These are phyloP conservation scores for Rubia tinctorum DNA, from an alignment of 305 asterid species.

Conservation along the genomic window DNA sequence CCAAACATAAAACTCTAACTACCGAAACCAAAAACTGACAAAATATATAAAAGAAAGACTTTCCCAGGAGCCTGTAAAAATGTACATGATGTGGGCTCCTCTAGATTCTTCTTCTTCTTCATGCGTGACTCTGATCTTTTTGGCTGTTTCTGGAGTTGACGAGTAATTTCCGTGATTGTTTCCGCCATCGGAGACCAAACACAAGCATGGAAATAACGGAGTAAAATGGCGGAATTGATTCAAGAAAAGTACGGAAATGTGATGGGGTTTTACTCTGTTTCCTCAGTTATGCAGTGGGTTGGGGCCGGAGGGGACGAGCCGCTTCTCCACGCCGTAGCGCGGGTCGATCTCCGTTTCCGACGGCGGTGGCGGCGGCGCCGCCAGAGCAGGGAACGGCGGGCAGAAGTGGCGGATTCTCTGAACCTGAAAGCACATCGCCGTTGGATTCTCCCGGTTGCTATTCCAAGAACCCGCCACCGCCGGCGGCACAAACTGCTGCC, in stretches of 20 bases:
- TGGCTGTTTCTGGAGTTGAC: not conserved
- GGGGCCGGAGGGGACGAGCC: slow-evolving; percentile 90
- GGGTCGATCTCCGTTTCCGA: slow-evolving; percentile 60
- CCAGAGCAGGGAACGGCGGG: slow-evolving; percentile 36
- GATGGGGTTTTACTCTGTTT: not conserved
- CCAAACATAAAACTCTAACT: not conserved
- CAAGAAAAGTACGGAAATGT: slow-evolving; percentile 2
- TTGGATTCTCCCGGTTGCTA: slow-evolving; percentile 14
- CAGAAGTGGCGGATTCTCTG: slow-evolving; percentile 51
- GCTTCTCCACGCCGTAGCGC: slow-evolving; percentile 69
- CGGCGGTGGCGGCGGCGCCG: slow-evolving; percentile 22
- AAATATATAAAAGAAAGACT: not conserved
- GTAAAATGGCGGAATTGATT: not conserved
- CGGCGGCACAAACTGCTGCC: not conserved
- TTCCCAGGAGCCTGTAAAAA: not conserved
- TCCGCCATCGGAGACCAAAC: slow-evolving; percentile 22
- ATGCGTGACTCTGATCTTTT: slow-evolving; percentile 13
- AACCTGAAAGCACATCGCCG: slow-evolving; percentile 33
- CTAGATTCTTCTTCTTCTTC: not conserved
- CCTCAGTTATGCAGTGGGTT: slow-evolving; percentile 76
- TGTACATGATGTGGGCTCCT: not conserved
- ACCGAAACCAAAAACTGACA: not conserved
- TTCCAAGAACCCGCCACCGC: not conserved
- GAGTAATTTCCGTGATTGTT: slow-evolving; percentile 40
- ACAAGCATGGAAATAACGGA: slow-evolving; percentile 61